Base-by-base conservation (phyloP, 169 alveolate species). In the Plasmodium adleri region DNA sequence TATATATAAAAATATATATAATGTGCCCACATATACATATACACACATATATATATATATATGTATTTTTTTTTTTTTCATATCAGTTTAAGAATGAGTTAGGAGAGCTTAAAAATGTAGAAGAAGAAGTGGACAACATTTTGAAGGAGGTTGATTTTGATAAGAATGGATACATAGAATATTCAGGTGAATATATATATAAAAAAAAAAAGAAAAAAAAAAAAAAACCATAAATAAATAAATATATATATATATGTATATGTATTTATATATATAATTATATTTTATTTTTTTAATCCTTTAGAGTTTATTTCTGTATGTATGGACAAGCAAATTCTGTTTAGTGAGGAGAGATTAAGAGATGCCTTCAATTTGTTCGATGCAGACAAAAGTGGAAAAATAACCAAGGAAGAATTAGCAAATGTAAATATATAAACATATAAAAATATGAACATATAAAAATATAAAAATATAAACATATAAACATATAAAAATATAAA, bases 121-220 rank as follows among this genome's bases (percentile, higher is more conserved):
- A 97, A 56, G 95, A 88, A 72, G 99, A 98, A 70, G 99, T 98
- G 4, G 99, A 97, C 72, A 95, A 95, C 64, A 98, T 97, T 13
- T 93, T 98, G 93, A 91, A 88, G 56, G 94, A 96, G 39, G 97
- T 97, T 39, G 99, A 98, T 95, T 94, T 96, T 28, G 99, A 98
- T 89, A 95, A 94, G 50, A 96, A 96, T 88, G 99, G 99, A n/a
- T 95, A 92, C 59, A 97, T 98, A 43, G 99, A 98, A 80, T 98
- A 98, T 93, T 93, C 97, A 22, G 96, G 96, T 93, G 73, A 3
- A 32, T 56, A 56, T n/a, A 9, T 12, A 50, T 1, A 50, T 1
- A 5, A 50, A 50, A 50, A 50, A 50, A 56, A 13, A 56, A 3
- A 0, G 0, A 52, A 52, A 13, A 13, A 3, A 10, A 6, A 10